Evolutionary conservation across 148 eudicot genomes (phyloP).

Genomic region (Nepenthes mirabilis): DNA sequence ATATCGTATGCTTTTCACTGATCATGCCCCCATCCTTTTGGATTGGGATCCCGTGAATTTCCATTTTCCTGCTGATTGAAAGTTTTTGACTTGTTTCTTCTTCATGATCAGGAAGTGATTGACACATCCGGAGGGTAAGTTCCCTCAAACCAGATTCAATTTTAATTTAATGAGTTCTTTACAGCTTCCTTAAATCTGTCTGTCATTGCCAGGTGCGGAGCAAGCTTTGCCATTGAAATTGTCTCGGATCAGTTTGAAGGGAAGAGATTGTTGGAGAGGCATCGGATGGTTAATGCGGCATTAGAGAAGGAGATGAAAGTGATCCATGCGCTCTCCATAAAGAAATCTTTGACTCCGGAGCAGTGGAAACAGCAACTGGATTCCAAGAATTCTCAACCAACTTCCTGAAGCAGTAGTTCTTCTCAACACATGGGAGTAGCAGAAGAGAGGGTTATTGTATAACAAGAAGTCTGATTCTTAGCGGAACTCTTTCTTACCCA

Average conservation of each 20-base stretch:
- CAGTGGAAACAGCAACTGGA: conserved; percentile 78
- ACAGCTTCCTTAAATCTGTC: background rate
- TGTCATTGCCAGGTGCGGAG: conserved; percentile 52
- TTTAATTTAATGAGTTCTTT: background rate
- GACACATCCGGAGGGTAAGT: conserved; percentile 97
- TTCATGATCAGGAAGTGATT: conserved; percentile 45
- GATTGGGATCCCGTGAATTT: background rate
- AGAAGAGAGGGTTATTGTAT: too few species aligned
- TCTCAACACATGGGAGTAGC: too few species aligned
- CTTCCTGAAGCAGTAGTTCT: conserved; percentile 16
- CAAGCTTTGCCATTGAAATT: conserved; percentile 61
- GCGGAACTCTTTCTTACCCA: too few species aligned
- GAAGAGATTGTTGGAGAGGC: conserved; percentile 86
- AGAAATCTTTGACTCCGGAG: conserved; percentile 68
- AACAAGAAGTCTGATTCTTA: too few species aligned
- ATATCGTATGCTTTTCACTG: too few species aligned
- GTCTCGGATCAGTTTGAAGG: conserved; percentile 80
- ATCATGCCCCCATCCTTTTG: too few species aligned
- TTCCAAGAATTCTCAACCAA: conserved; percentile 39
- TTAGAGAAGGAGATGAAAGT: conserved; percentile 74
- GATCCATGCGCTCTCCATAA: conserved; percentile 86
- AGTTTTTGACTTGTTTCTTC: conserved; percentile 1
- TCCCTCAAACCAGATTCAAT: background rate
- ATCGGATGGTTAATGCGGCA: conserved; percentile 79
- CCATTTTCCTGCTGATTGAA: background rate